Base-by-base conservation (phyloP, 1,284 basidiomycete species). In the Peniophora sp. region DNA sequence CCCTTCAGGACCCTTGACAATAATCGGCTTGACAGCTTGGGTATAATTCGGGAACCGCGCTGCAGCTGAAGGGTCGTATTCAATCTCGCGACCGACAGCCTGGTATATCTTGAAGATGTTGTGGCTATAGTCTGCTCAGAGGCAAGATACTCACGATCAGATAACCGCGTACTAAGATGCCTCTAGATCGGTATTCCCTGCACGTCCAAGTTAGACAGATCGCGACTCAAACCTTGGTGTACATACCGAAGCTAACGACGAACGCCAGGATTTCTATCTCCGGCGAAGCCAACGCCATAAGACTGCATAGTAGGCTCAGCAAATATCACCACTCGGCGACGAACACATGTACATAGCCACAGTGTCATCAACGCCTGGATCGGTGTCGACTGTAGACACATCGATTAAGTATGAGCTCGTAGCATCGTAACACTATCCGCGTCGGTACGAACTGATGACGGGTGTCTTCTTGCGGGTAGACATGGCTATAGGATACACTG, bases 291-390 rank as follows among this genome's bases (percentile, higher is more conserved):
- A 90, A 66, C 0, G 87, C 86, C 10, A 89, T 67, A 50, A 91
- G 63, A 50, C 85, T 67, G 51, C n/a, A n/a, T 36, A 38, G 8
- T 46, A 52, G 14, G 51, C 46, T 23, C 27, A 16, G 50, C 46
- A 22, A 45, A 59, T 45, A 2, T 53, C 25, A 61, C 59, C 20
- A 61, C 55, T 36, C 63, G 56, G 14, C 56, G 60, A n/a, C 69
- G 69, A 11, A 14, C 12, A 35, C 22, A 47, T 63, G 35, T 48
- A 71, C 68, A 83, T 85, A 36, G 93, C 93, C 45, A 96, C 66
- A 36, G 83, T 76, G 65, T 98, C 95, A 68, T 98, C 95, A 2
- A 97, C 90, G 45, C 95, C 95, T n/a, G 88, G 87, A 63, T 89
- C 86, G 20, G 85, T 86, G 57, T 89, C 87, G 60, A 89, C 86